Percentiles rank a stretch among this genome's conserved stretches.
phyloP scores from a whole-genome alignment of 345 rosid species.

The Erysimum cheiranthoides region DNA sequence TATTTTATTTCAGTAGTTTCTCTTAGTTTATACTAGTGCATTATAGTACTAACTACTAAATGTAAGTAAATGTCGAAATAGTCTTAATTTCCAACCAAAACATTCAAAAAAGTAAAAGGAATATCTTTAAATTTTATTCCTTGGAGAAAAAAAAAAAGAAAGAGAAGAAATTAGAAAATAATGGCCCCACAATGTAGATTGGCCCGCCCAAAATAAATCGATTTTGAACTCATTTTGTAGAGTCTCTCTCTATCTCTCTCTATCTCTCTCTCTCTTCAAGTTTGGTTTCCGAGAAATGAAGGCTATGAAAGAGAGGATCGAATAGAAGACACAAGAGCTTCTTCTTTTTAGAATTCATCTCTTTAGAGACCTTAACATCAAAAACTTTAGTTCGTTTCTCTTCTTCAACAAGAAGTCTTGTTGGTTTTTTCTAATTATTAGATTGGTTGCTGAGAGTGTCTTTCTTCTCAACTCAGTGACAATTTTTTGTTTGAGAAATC shows the following conservation, averaged over 20 bases:
- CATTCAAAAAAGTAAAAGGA: neutral
- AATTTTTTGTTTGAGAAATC: neutral
- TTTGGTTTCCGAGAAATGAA: conserved; percentile 13
- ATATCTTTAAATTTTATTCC: conserved; percentile 1
- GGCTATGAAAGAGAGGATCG: neutral
- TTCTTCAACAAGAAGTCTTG: conserved; percentile 26
- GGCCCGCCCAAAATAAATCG: conserved; percentile 39
- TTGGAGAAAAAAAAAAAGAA: neutral
- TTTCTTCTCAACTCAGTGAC: conserved; percentile 9
- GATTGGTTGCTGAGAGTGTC: neutral
- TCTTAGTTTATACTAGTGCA: neutral
- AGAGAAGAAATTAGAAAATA: neutral
- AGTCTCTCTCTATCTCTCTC: conserved; percentile 13
- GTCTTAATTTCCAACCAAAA: neutral
- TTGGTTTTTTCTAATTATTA: conserved; percentile 9
- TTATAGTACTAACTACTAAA: neutral
- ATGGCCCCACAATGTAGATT: conserved; percentile 35
- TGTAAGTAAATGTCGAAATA: conserved; percentile 2
- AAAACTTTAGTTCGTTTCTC: neutral
- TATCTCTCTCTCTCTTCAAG: neutral
- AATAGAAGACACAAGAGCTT: neutral
- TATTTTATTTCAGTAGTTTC: neutral
- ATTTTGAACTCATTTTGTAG: conserved; percentile 15
- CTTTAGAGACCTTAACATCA: neutral
- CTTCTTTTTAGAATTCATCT: conserved; percentile 1